Conservation (phyloP, 371 early-diverging fungal species). For the Saksenaea vasiformis region DNA sequence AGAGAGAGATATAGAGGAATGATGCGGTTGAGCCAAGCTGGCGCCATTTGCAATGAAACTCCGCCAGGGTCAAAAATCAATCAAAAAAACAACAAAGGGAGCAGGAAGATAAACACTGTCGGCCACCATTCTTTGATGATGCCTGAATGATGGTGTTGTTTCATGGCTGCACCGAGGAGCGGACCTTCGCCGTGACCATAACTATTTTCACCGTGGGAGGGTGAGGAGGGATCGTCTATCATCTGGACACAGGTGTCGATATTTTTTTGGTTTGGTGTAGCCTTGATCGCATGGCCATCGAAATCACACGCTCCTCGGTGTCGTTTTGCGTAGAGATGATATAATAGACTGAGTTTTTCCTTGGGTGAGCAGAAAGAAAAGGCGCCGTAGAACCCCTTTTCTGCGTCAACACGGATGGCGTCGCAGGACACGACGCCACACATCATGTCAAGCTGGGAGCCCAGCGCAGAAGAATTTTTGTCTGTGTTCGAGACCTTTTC, state of each 20-base stretch:
- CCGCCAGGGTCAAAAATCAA: not conserved
- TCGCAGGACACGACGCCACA: conserved; percentile 56
- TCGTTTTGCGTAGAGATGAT: conserved; percentile 29
- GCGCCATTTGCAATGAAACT: not conserved
- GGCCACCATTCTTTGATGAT: not conserved
- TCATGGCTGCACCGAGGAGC: too few species aligned
- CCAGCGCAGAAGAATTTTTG: conserved; percentile 19
- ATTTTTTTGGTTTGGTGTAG: not conserved
- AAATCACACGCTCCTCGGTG: conserved; percentile 35
- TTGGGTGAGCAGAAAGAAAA: conserved; percentile 55
- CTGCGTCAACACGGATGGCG: conserved; percentile 55
- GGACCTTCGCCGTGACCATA: not conserved
- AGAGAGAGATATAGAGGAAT: not conserved
- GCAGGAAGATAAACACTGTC: not conserved
- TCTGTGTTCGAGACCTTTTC: conserved; percentile 39
- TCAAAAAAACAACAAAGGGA: not conserved
- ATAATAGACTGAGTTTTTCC: conserved; percentile 55
- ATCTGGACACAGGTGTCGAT: not conserved
- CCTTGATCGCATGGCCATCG: conserved; percentile 18
- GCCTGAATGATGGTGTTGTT: not conserved
- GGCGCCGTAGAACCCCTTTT: conserved; percentile 56
- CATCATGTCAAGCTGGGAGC: conserved; percentile 47
- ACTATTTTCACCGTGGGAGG: not conserved
- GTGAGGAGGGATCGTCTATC: not conserved
- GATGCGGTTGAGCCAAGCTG: not conserved